phyloP scores from a whole-genome alignment of 1,139 yeast species.

The Kodamaea arcana region DNA sequence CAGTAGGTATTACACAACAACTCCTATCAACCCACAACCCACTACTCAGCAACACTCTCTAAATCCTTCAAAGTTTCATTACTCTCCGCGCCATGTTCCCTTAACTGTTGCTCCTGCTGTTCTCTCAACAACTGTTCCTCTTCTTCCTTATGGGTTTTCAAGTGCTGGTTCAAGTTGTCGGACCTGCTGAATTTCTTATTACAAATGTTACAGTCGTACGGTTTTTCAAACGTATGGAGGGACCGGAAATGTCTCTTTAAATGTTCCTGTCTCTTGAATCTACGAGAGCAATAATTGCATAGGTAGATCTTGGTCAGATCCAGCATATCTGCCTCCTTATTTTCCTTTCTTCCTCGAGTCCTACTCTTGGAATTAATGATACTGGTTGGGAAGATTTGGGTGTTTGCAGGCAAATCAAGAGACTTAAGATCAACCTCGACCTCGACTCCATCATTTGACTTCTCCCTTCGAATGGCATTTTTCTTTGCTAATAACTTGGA shows the following conservation, averaged over 20 bases:
- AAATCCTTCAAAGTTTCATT: background rate
- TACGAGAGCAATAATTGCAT: constrained; percentile 51
- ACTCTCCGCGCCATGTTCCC: background rate
- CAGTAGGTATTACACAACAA: background rate
- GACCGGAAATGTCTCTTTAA: constrained; percentile 73
- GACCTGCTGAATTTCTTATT: constrained; percentile 70
- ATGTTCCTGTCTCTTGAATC: constrained; percentile 78
- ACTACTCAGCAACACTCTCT: constrained; percentile 3
- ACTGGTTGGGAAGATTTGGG: constrained; percentile 35
- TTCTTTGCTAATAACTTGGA: constrained; percentile 32
- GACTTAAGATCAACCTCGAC: constrained; percentile 42
- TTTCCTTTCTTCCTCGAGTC: constrained; percentile 46
- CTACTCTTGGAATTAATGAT: constrained; percentile 33
- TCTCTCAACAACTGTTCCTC: constrained; percentile 11
- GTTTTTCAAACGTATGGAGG: constrained; percentile 70
- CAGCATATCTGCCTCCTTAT: constrained; percentile 42
- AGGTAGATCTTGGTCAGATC: constrained; percentile 40
- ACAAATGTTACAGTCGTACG: constrained; percentile 68
- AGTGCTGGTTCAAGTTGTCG: constrained; percentile 73
- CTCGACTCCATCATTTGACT: constrained; percentile 26
- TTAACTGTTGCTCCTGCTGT: background rate
- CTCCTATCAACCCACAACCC: background rate
- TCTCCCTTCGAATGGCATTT: constrained; percentile 9
- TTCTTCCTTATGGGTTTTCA: constrained; percentile 59
- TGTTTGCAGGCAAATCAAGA: constrained; percentile 39